Evolutionary conservation across 192 early-diverging fungal species (phyloP).

Genomic region (Coemansia guatemalensis): DNA sequence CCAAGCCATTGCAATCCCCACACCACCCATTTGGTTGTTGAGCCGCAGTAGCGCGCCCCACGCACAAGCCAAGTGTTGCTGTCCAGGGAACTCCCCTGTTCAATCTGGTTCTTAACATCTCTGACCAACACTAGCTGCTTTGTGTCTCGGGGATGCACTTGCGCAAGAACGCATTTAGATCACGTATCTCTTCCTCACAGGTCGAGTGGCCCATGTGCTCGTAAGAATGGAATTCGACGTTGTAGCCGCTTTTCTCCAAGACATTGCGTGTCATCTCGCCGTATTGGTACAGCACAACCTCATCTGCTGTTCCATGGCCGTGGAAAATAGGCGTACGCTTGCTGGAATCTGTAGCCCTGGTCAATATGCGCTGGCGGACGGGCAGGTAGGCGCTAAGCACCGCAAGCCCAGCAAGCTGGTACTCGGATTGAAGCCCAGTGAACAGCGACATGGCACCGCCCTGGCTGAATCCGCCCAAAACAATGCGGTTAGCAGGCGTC

Average conservation of each 20-base stretch:
- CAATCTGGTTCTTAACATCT: too few species aligned
- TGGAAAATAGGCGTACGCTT: conserved; percentile 76
- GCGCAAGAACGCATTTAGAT: conserved; percentile 67
- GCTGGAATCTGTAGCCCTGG: conserved; percentile 60
- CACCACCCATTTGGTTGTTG: too few species aligned
- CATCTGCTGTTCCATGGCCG: conserved; percentile 80
- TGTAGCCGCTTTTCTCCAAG: conserved; percentile 61
- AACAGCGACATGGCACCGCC: conserved; percentile 77
- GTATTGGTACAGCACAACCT: conserved; percentile 70
- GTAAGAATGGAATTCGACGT: conserved; percentile 77
- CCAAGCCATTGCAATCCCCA: too few species aligned
- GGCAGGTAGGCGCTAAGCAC: conserved; percentile 83
- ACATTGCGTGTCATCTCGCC: conserved; percentile 66
- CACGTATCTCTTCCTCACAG: conserved; percentile 64
- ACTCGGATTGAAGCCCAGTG: conserved; percentile 67
- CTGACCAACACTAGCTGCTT: too few species aligned
- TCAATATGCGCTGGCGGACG: conserved; percentile 35
- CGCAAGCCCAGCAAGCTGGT: conserved; percentile 67
- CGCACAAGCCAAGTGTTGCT: too few species aligned
- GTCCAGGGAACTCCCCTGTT: too few species aligned
- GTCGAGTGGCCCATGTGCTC: conserved; percentile 76
- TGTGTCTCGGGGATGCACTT: conserved; percentile 49
- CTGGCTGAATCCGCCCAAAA: conserved; percentile 95
- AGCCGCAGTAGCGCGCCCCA: too few species aligned
- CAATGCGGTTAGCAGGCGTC: conserved; percentile 79